Evolutionary conservation across 352 stramenopile species (phyloP).

Genomic region (Phytophthora nicotianae): DNA sequence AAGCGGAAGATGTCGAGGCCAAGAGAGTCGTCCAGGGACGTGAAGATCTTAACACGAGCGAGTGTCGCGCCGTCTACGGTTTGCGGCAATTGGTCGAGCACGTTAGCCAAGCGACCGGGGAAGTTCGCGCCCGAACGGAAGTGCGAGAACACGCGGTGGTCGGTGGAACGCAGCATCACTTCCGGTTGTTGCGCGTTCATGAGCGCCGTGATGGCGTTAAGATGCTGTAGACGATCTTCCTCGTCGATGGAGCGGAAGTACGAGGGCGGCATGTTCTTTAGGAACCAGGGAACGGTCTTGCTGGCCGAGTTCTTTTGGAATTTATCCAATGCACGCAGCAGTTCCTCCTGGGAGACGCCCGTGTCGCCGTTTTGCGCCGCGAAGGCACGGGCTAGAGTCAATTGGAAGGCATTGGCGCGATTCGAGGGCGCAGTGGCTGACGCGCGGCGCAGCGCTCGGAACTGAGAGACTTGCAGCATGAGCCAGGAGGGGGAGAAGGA

Average conservation of each 20-base stretch:
- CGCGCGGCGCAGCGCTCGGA: slow-evolving; percentile 19
- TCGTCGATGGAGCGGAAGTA: slow-evolving; percentile 90
- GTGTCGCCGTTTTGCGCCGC: slow-evolving; percentile 15
- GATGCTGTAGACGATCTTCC: slow-evolving; percentile 83
- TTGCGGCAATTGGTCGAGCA: slow-evolving; percentile 73
- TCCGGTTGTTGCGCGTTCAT: slow-evolving; percentile 78
- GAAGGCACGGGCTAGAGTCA: slow-evolving; percentile 19
- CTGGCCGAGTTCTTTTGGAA: slow-evolving; percentile 71
- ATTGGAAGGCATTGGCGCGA: background rate
- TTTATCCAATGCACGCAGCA: slow-evolving; percentile 60
- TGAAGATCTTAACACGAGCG: slow-evolving; percentile 91
- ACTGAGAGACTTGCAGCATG: slow-evolving; percentile 31
- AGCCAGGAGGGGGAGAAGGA: background rate
- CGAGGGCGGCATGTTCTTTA: slow-evolving; percentile 89
- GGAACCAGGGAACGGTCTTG: slow-evolving; percentile 89
- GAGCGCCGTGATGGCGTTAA: slow-evolving; percentile 88
- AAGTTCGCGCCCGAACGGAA: slow-evolving; percentile 84
- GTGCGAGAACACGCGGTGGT: slow-evolving; percentile 83
- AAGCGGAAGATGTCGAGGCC: slow-evolving; percentile 90
- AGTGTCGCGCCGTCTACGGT: slow-evolving; percentile 66
- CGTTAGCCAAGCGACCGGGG: slow-evolving; percentile 70
- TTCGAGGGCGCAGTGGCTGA: background rate
- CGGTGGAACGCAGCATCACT: slow-evolving; percentile 78
- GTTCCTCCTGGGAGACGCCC: slow-evolving; percentile 40
- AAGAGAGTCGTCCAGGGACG: slow-evolving; percentile 82